A percentile compares a stretch with the other conserved stretches of the same genome.
These are phyloP conservation scores for Leccinum uliginosum DNA, from an alignment of 768 basidiomycete genomes.

Conservation along the genomic window DNA sequence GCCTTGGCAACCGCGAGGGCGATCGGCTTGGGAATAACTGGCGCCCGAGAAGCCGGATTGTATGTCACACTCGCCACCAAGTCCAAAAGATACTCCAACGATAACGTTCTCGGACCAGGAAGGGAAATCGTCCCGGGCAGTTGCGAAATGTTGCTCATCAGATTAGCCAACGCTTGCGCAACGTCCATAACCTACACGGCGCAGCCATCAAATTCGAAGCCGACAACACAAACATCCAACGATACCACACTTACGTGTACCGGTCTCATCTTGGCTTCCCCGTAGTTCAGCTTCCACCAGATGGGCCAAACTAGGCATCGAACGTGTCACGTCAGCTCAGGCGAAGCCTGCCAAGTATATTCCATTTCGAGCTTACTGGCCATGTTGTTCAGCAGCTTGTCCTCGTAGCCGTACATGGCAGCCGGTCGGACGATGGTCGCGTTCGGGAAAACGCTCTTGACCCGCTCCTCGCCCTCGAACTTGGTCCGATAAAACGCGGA, in stretches of 20 bases:
- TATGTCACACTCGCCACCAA: constrained; percentile 80
- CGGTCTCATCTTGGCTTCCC: constrained; percentile 81
- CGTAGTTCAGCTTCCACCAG: constrained; percentile 91
- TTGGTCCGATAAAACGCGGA: constrained; percentile 89
- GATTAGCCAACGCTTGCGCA: constrained; percentile 83
- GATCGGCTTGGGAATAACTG: constrained; percentile 69
- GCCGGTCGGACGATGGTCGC: constrained; percentile 89
- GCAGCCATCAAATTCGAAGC: constrained; percentile 13
- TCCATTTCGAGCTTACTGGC: constrained; percentile 55
- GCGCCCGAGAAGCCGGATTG: constrained; percentile 64
- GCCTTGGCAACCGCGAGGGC: constrained; percentile 60
- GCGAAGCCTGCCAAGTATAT: constrained; percentile 4
- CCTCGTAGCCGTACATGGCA: constrained; percentile 90
- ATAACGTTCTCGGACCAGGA: constrained; percentile 85
- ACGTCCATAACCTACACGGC: constrained; percentile 78
- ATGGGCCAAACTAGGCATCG: constrained; percentile 66
- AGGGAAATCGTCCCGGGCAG: constrained; percentile 69
- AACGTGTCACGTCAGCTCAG: constrained; percentile 8
- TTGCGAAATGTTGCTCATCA: constrained; percentile 54
- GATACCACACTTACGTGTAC: constrained; percentile 70
- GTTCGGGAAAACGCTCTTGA: constrained; percentile 74
- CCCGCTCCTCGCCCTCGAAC: constrained; percentile 83
- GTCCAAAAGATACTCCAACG: constrained; percentile 74
- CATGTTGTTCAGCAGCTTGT: constrained; percentile 89
- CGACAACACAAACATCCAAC: constrained; percentile 17